Base-by-base conservation (phyloP, 768 basidiomycete genomes). In the Amanita pallidorosea region DNA sequence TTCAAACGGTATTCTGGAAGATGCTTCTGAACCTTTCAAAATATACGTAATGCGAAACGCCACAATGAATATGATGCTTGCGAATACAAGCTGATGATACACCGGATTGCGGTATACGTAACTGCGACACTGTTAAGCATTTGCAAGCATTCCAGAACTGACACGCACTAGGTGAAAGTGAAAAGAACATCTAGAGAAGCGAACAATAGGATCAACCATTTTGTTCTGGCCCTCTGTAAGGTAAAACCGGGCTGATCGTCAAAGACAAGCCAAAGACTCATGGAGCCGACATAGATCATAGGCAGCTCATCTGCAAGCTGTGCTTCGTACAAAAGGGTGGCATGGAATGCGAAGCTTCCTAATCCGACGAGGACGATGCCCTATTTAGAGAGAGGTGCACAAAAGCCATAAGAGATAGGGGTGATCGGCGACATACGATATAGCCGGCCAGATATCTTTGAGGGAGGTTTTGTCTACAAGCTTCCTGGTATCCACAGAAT, bases 301-400 rank as follows among this genome's bases (percentile, higher is more conserved):
- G 86, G 87, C 7, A 91, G 68, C 60, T 91, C 88, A 57, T 91
- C 88, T 33, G 84, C 81, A 48, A 87, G 75, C 59, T 91, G 88
- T 8, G 86, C 85, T 55, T 80, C 74, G 63, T 80, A 91, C 35
- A 77, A 69, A 27, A 91, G 69, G 2, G 84, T 88, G 9, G 83
- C 83, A 56, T 91, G 88, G 61, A 91, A 91, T 43, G 80, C 76
- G 58, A 83, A 80, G 60, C 84, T 86, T 17, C 88, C 87, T 11
- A 86, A 53, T n/a, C 85, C 87, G 40, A 89, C 78, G 17, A 86
- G 64, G 15, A 70, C 78, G 52, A 87, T 71, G 3, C 83, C 83
- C 83, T 86, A 48, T 27, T 52, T n/a, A 35, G 31, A 35, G 9
- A 35, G 31, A 35, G 9, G 35, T 7, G 12, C 31, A 31, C 6